Evolutionary conservation across 805 yeast genomes (phyloP), one percentile per base, ranked within the genome.

Genomic region (Lachancea meyersii): DNA sequence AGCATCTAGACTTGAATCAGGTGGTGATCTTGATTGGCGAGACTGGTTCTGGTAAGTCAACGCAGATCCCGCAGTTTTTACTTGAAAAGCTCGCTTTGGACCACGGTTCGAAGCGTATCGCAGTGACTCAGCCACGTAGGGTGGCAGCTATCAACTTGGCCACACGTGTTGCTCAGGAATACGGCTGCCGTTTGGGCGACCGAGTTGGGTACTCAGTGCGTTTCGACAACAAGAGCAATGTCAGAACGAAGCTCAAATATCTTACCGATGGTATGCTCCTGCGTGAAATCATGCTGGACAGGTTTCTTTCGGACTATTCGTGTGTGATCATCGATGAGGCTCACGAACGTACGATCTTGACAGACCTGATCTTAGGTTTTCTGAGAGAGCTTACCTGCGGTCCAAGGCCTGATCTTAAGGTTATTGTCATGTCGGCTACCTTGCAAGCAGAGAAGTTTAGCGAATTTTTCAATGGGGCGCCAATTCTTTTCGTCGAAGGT

Each of bases 31-130:
- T 91, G 16, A 84, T 93, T 58, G 97, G 97, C 64, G 97, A 91
- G 59, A 91, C 98, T 0, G 98, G 98, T 64, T 86, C 96, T 6
- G 97, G 97, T 70, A 91, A 91, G 60, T 89, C 97, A 3, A 91
- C 98, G 0, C 98, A 91, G 67, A 80, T 91, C 36, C 97, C 98
- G 0, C 97, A 91, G 59, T 82, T 91, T 50, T 59, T 91, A n/a
- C 75, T 85, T 64, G 73, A 77, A 0, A 42, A 53, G 2, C 44
- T 60, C 6, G 35, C 41, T 9, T 31, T 36, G 6, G 47, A 40
- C 10, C 64, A 66, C 37, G 58, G 63, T 28, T 62, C 64, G 16
- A 78, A 77, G 46, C 70, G 74, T 20, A 80, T 91, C 17, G 97
- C 95, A 0, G 91, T 93, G 6, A 89, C 98, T 0, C 97, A 91